These are phyloP conservation scores for Micractinium sp. DNA, from an alignment of 139 green algal genomes.

Conservation along the genomic window DNA sequence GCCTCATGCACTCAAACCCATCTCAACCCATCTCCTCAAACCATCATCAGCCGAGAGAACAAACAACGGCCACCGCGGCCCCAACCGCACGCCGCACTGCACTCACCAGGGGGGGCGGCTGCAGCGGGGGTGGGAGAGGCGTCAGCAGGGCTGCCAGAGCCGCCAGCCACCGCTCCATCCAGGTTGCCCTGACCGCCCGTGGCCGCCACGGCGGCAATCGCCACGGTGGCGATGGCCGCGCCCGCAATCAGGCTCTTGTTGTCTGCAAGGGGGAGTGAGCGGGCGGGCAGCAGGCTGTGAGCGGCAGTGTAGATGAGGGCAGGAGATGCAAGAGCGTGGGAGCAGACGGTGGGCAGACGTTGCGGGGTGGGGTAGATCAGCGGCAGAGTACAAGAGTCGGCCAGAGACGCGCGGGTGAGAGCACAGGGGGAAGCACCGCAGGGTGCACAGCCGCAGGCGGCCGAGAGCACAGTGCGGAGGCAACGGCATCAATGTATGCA, in stretches of 20 bases:
- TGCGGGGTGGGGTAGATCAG: not conserved
- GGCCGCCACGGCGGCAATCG: slow-evolving; percentile 31
- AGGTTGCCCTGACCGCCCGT: not conserved
- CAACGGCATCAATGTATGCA: too few relatives aligned
- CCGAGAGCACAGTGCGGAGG: too few relatives aligned
- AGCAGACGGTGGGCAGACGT: not conserved
- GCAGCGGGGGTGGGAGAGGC: not conserved
- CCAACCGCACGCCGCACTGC: not conserved
- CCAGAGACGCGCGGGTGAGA: too few relatives aligned
- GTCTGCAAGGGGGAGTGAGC: slow-evolving; percentile 13
- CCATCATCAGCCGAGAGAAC: not conserved
- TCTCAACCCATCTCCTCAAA: not conserved
- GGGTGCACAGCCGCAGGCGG: not conserved
- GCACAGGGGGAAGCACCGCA: not conserved
- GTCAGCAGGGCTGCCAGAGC: not conserved
- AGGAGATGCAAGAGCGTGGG: not conserved
- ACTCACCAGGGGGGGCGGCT: not conserved
- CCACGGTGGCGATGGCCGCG: slow-evolving; percentile 20
- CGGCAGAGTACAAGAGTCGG: too few relatives aligned
- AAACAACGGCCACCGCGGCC: not conserved
- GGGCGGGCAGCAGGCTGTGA: not conserved
- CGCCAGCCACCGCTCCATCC: not conserved
- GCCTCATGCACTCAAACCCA: not conserved
- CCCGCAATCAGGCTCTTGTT: slow-evolving; percentile 41
- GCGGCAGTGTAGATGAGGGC: not conserved